Percentiles rank a stretch among this genome's conserved stretches.
Conservation (phyloP, 805 yeast genomes). For the Wilhelminamyces savonicus region DNA sequence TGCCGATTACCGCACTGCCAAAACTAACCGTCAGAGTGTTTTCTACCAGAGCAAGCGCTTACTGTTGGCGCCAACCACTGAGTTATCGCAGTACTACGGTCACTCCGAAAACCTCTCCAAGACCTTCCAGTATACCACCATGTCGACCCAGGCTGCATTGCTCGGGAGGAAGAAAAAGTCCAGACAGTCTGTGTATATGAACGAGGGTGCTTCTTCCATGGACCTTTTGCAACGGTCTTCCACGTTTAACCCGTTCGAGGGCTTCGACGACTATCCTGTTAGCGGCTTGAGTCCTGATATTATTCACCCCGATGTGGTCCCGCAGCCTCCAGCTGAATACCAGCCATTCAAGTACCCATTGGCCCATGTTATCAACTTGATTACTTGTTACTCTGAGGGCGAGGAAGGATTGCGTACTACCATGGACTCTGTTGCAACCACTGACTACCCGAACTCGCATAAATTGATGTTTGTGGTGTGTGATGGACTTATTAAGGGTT, state of each 20-base stretch:
- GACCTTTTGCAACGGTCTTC: slow-evolving; percentile 28
- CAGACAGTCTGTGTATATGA: slow-evolving; percentile 24
- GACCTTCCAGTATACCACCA: slow-evolving; percentile 48
- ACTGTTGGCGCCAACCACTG: slow-evolving; percentile 35
- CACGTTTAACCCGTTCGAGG: slow-evolving; percentile 26
- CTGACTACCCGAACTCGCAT: slow-evolving; percentile 94
- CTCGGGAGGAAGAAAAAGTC: slow-evolving; percentile 13
- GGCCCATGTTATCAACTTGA: slow-evolving; percentile 37
- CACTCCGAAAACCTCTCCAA: slow-evolving; percentile 27
- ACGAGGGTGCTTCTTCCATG: slow-evolving; percentile 25
- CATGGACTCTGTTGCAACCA: slow-evolving; percentile 87
- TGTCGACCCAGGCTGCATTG: slow-evolving; percentile 56
- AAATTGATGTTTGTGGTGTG: slow-evolving; percentile 80
- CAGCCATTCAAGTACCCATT: slow-evolving; percentile 75
- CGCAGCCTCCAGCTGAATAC: slow-evolving; percentile 86
- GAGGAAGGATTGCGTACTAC: slow-evolving; percentile 81
- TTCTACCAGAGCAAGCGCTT: slow-evolving; percentile 28
- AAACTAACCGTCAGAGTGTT: slow-evolving; percentile 35
- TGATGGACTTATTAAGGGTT: slow-evolving; percentile 92
- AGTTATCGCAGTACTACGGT: slow-evolving; percentile 31
- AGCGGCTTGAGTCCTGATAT: slow-evolving; percentile 51
- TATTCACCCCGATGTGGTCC: slow-evolving; percentile 72
- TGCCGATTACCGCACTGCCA: slow-evolving; percentile 38
- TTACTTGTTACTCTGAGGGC: slow-evolving; percentile 95
- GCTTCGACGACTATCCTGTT: slow-evolving; percentile 25